Conservation (phyloP, 2,329 filamentous ascomycete species). For the Pseudogymnoascus verrucosus region DNA sequence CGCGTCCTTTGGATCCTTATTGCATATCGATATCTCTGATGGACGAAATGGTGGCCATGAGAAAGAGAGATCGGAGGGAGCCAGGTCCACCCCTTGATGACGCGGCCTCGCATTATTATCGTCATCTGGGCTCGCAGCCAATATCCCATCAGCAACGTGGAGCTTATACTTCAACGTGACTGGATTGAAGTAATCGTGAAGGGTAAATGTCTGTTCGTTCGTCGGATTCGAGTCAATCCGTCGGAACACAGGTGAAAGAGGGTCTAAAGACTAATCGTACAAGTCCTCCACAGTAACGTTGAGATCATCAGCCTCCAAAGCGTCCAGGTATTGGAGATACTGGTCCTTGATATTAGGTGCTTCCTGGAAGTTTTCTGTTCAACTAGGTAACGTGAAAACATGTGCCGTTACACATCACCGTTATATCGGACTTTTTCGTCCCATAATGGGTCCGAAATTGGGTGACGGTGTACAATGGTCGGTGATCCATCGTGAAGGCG, state of each 20-base stretch:
- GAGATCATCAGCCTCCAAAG: constrained; percentile 12
- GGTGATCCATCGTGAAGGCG: not conserved
- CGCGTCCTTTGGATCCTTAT: constrained; percentile 14
- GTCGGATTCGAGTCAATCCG: constrained; percentile 14
- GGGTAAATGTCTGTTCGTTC: constrained; percentile 13
- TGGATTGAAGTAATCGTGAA: constrained; percentile 16
- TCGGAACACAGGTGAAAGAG: constrained; percentile 14
- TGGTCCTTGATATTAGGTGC: constrained; percentile 14
- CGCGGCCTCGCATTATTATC: not conserved
- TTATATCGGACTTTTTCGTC: not conserved
- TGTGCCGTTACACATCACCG: constrained; percentile 10
- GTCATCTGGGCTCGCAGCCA: constrained; percentile 11
- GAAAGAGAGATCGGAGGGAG: constrained; percentile 9
- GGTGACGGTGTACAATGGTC: not conserved
- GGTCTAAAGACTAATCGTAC: constrained; percentile 16
- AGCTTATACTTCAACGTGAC: constrained; percentile 13
- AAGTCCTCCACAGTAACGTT: constrained; percentile 15
- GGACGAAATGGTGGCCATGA: constrained; percentile 14
- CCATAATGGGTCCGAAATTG: no score
- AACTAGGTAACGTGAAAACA: constrained; percentile 17
- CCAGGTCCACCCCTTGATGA: constrained; percentile 11
- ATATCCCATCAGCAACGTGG: constrained; percentile 11
- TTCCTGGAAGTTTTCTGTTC: constrained; percentile 13
- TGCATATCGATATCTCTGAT: constrained; percentile 12
- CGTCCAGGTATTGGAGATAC: constrained; percentile 15